phyloP scores from a whole-genome alignment of 1,284 basidiomycete species.

The Malassezia psittaci region DNA sequence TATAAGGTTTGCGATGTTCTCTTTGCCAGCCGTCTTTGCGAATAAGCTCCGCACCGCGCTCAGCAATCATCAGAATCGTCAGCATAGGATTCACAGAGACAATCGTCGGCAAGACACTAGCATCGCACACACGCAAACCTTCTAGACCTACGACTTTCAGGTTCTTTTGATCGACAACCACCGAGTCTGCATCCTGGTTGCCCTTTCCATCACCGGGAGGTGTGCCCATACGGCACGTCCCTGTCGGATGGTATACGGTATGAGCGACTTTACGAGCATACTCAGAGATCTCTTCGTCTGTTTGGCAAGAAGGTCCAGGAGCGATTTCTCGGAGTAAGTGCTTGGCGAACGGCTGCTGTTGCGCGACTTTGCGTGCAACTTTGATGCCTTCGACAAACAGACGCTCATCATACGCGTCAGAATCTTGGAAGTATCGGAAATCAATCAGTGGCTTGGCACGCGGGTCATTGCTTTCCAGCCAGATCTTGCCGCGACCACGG shows the following conservation, averaged over 20 bases:
- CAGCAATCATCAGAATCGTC: constrained; percentile 40
- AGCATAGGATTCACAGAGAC: constrained; percentile 41
- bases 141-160: constrained; percentile 37
- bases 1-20: constrained; percentile 12
- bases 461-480: constrained; percentile 50
- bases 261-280: constrained; percentile 46
- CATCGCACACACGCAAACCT: constrained; percentile 43
- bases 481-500: constrained; percentile 46
- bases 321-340: constrained; percentile 50
- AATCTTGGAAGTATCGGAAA: constrained; percentile 52
- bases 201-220: constrained; percentile 14
- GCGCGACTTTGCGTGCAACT: constrained; percentile 50
- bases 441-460: constrained; percentile 51
- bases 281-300: constrained; percentile 40
- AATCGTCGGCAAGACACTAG: constrained; percentile 43
- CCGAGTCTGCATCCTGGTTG: constrained; percentile 12
- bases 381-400: constrained; percentile 54
- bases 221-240: constrained; percentile 48
- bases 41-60: constrained; percentile 44
- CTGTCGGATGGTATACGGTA: constrained; percentile 48
- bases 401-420: constrained; percentile 51
- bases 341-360: constrained; percentile 50
- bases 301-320: constrained; percentile 42
- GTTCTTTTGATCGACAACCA: constrained; percentile 43
- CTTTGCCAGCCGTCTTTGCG: constrained; percentile 34